phyloP scores from a whole-genome alignment of 169 alveolate species.

The Babesia bigemina region DNA sequence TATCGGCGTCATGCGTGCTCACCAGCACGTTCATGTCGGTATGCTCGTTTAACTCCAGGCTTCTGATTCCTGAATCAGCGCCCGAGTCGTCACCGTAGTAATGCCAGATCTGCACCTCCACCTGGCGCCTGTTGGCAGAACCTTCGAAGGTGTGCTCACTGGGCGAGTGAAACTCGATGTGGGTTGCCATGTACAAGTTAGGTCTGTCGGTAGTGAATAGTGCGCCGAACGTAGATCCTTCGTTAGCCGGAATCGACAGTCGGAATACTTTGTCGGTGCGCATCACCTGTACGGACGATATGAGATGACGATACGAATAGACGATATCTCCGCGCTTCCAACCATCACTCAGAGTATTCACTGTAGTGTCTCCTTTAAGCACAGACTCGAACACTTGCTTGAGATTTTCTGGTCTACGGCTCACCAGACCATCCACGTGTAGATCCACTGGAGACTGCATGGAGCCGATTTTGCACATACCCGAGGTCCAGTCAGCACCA shows the following conservation, averaged over 20 bases:
- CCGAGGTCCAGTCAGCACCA: slow-evolving; percentile 81
- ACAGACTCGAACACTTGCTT: slow-evolving; percentile 68
- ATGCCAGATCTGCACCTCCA: slow-evolving; percentile 87
- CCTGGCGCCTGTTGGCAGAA: slow-evolving; percentile 81
- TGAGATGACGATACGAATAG: slow-evolving; percentile 74
- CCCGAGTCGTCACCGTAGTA: slow-evolving; percentile 67
- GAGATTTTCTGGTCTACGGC: slow-evolving; percentile 64
- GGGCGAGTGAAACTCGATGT: slow-evolving; percentile 83
- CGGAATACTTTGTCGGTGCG: slow-evolving; percentile 78
- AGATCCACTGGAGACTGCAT: slow-evolving; percentile 84
- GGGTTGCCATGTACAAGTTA: slow-evolving; percentile 77
- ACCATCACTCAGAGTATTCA: slow-evolving; percentile 29
- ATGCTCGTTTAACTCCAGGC: slow-evolving; percentile 23
- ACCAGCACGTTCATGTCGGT: slow-evolving; percentile 54
- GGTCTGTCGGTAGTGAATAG: slow-evolving; percentile 82
- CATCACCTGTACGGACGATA: slow-evolving; percentile 69
- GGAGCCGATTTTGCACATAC: slow-evolving; percentile 74
- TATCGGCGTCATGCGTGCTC: slow-evolving; percentile 12
- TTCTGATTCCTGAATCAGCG: slow-evolving; percentile 24
- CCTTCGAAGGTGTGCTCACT: slow-evolving; percentile 87
- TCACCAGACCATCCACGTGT: slow-evolving; percentile 74
- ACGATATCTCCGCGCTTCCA: slow-evolving; percentile 84
- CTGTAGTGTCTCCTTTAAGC: slow-evolving; percentile 39
- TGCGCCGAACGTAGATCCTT: slow-evolving; percentile 76
- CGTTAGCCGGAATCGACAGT: slow-evolving; percentile 70